These are phyloP conservation scores for Austroboletus eburneus DNA, from an alignment of 768 basidiomycete species.

Conservation along the genomic window DNA sequence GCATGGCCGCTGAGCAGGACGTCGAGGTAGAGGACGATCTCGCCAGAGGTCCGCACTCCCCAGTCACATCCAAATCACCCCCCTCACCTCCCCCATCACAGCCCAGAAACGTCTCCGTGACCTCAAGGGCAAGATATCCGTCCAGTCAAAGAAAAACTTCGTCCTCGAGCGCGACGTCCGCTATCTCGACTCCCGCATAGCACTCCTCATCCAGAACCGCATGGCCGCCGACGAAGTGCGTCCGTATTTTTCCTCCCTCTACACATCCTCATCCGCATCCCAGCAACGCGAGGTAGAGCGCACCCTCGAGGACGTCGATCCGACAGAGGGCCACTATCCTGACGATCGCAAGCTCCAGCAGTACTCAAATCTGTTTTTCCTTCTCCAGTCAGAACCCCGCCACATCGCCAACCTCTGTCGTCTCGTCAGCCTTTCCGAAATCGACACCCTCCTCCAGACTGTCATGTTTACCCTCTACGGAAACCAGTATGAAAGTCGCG, in stretches of 20 bases:
- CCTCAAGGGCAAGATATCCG: slow-evolving; percentile 93
- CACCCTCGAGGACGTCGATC: slow-evolving; percentile 93
- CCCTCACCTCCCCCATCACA: slow-evolving; percentile 26
- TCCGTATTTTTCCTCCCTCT: slow-evolving; percentile 3
- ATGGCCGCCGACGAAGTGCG: slow-evolving; percentile 94
- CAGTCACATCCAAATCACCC: neutral
- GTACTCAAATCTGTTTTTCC: slow-evolving; percentile 98
- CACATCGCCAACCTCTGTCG: slow-evolving; percentile 96
- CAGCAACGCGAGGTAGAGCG: slow-evolving; percentile 94
- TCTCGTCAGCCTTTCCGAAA: slow-evolving; percentile 92
- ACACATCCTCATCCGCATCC: slow-evolving; percentile 9
- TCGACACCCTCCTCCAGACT: slow-evolving; percentile 97
- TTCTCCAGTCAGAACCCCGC: slow-evolving; percentile 95
- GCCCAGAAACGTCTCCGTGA: slow-evolving; percentile 97
- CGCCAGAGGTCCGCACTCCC: slow-evolving; percentile 66
- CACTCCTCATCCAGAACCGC: slow-evolving; percentile 94
- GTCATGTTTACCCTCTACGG: slow-evolving; percentile 99
- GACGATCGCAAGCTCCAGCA: slow-evolving; percentile 94
- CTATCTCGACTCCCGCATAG: slow-evolving; percentile 96
- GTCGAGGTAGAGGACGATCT: slow-evolving; percentile 97
- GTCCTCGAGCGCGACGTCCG: slow-evolving; percentile 98
- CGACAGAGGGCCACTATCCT: slow-evolving; percentile 86
- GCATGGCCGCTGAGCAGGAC: slow-evolving; percentile 98
- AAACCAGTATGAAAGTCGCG: slow-evolving; percentile 97
- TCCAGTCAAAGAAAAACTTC: slow-evolving; percentile 99